Evolutionary conservation across 441 rosid genomes (phyloP).

Genomic region (Populus hybrid): DNA sequence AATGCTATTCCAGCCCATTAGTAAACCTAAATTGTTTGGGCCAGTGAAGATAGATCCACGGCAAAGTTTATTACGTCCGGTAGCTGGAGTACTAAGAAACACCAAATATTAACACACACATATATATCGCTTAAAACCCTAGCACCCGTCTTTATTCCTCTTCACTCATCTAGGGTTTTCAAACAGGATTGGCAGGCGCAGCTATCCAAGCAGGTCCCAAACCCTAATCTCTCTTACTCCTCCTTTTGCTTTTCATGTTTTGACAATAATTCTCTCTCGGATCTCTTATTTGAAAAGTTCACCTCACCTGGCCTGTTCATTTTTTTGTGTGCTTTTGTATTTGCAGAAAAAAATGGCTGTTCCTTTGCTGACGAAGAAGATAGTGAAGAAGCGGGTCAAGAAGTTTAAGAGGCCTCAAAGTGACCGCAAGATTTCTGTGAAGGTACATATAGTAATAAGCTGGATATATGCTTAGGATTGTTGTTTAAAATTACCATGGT

Average conservation of each 20-base stretch:
- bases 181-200: no score
- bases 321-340: no score
- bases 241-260: not conserved
- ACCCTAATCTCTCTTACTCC: not conserved
- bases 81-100: no score
- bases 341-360: constrained; percentile 58
- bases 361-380: constrained; percentile 69
- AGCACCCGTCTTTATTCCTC: not conserved
- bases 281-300: no score
- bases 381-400: constrained; percentile 81
- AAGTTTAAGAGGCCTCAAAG: constrained; percentile 69
- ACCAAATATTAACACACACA: no score
- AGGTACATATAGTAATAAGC: constrained; percentile 29
- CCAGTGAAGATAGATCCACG: no score
- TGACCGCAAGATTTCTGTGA: constrained; percentile 52
- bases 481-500: not conserved
- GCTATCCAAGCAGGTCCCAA: not conserved
- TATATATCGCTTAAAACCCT: constrained; percentile 8
- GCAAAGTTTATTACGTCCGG: no score
- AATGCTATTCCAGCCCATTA: no score
- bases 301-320: no score
- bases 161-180: not conserved
- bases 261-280: no score
- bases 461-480: not conserved
- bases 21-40: no score